Evolutionary conservation across 345 rosid genomes (phyloP).

Genomic region (Psidium guajava): DNA sequence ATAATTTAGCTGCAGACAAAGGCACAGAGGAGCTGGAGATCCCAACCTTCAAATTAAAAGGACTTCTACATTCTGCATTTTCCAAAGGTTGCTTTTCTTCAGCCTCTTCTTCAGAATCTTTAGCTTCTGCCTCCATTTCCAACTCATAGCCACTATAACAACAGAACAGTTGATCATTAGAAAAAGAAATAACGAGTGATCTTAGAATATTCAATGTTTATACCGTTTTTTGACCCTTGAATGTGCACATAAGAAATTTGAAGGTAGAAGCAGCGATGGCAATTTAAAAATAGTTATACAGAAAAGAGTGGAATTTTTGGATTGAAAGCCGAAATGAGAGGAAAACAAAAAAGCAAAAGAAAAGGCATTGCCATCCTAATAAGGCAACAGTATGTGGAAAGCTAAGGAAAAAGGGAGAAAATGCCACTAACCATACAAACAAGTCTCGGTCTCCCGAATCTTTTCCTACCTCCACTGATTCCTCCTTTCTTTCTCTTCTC

Average conservation of each 20-base stretch:
- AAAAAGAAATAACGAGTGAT: neutral
- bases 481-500: neutral
- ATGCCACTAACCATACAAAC: neutral
- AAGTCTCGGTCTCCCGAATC: neutral
- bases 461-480: neutral
- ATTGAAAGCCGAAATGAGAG: neutral
- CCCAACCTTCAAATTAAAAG: conserved; percentile 25
- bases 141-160: conserved; percentile 59
- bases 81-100: conserved; percentile 26
- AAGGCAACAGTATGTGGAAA: neutral
- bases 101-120: conserved; percentile 82
- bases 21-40: conserved; percentile 13
- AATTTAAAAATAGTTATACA: neutral
- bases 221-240: neutral
- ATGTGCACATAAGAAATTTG: neutral
- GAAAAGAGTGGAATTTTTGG: neutral
- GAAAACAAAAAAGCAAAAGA: neutral
- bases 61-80: conserved; percentile 25
- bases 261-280: neutral
- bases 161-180: neutral
- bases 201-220: neutral
- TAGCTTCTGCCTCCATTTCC: conserved; percentile 87
- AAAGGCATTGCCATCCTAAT: neutral
- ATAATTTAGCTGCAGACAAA: neutral
- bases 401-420: neutral